phyloP scores from a whole-genome alignment of 192 early-diverging fungal species.

The Entomortierella parvispora region DNA sequence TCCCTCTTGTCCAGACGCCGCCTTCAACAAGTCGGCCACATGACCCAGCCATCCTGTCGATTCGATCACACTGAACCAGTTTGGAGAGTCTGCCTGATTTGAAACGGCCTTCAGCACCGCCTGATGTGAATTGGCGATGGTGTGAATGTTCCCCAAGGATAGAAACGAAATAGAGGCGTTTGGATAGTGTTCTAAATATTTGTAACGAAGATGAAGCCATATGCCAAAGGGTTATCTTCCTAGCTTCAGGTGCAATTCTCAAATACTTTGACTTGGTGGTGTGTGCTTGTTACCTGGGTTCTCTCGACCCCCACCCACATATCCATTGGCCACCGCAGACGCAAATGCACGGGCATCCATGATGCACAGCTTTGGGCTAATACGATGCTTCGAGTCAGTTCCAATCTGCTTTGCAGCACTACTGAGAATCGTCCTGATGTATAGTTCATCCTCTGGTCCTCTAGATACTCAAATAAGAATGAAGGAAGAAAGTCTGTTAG shows the following conservation, averaged over 20 bases:
- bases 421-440: slow-evolving; percentile 46
- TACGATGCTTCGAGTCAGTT: not conserved
- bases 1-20: slow-evolving; percentile 49
- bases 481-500: too few species aligned
- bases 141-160: slow-evolving; percentile 51
- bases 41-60: slow-evolving; percentile 54
- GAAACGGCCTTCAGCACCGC: slow-evolving; percentile 45
- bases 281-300: slow-evolving; percentile 36
- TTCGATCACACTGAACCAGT: slow-evolving; percentile 52
- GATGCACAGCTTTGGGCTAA: slow-evolving; percentile 50
- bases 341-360: slow-evolving; percentile 52
- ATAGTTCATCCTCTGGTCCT: slow-evolving; percentile 52
- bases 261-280: not conserved
- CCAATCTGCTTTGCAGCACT: slow-evolving; percentile 33
- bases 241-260: not conserved
- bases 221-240: not conserved
- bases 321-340: slow-evolving; percentile 50
- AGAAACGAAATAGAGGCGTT: slow-evolving; percentile 49
- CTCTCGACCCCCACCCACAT: slow-evolving; percentile 49
- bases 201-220: not conserved
- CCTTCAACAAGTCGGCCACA: slow-evolving; percentile 52
- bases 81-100: slow-evolving; percentile 35
- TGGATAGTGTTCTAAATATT: slow-evolving; percentile 44
- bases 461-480: slow-evolving; percentile 19
- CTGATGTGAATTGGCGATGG: slow-evolving; percentile 38